Percentiles rank a stretch among this genome's conserved stretches.
These are phyloP conservation scores for Blastocystis sp. DNA, from an alignment of 352 stramenopile genomes.

Conservation along the genomic window DNA sequence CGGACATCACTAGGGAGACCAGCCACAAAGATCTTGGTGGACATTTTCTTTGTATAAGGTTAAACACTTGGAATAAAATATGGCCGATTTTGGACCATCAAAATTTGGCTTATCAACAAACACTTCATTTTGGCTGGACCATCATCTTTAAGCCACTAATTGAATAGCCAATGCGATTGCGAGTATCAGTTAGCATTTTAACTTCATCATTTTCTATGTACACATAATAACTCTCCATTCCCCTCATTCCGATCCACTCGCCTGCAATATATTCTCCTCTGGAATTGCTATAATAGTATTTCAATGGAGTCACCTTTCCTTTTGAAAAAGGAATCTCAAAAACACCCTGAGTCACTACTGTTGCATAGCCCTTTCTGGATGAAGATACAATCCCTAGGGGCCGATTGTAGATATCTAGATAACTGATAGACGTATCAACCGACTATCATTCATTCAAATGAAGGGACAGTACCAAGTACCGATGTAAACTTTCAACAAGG, in stretches of 20 bases:
- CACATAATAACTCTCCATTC: conserved; percentile 57
- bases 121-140: background rate
- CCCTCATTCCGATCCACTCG: conserved; percentile 11
- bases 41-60: conserved; percentile 8
- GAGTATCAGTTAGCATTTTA: conserved; percentile 45
- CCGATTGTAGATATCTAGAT: conserved; percentile 47
- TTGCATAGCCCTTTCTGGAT: background rate
- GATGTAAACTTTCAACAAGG: conserved; percentile 32
- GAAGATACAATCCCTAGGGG: conserved; percentile 12
- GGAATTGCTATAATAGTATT: conserved; percentile 54
- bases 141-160: background rate
- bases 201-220: conserved; percentile 55
- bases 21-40: conserved; percentile 43
- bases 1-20: conserved; percentile 32
- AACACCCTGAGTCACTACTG: conserved; percentile 9
- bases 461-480: background rate
- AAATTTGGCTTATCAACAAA: background rate
- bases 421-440: conserved; percentile 26
- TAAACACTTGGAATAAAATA: background rate
- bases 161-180: conserved; percentile 35
- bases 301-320: background rate
- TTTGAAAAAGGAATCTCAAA: background rate
- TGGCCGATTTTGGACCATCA: background rate
- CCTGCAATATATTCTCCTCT: conserved; percentile 30
- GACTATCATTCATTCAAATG: background rate